A percentile compares a stretch with the other conserved stretches of the same genome.
These are phyloP conservation scores for Asterophora parasitica DNA, from an alignment of 768 basidiomycete genomes.

Conservation along the genomic window DNA sequence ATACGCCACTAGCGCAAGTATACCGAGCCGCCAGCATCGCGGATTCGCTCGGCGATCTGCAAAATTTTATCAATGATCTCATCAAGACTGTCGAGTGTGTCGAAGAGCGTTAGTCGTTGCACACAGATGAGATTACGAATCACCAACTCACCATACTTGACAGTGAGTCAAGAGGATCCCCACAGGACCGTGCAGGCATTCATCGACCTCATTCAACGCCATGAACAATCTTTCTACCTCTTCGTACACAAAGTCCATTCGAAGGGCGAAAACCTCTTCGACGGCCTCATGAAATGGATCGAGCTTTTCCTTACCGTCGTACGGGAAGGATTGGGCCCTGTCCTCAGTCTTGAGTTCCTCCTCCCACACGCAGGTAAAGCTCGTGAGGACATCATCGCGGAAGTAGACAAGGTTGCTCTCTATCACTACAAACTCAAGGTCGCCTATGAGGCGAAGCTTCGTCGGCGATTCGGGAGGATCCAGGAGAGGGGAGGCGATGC, in stretches of 20 bases:
- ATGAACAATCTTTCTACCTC: constrained; percentile 92
- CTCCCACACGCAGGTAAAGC: constrained; percentile 80
- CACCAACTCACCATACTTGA: constrained; percentile 5
- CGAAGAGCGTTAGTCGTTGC: constrained; percentile 68
- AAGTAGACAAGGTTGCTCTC: constrained; percentile 83
- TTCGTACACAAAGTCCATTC: constrained; percentile 99
- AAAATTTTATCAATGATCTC: constrained; percentile 92
- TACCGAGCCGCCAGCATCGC: constrained; percentile 97
- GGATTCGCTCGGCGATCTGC: constrained; percentile 87
- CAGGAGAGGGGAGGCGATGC: constrained; percentile 41
- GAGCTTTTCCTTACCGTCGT: constrained; percentile 89
- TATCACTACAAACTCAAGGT: constrained; percentile 96
- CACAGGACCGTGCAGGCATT: constrained; percentile 86
- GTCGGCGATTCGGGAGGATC: constrained; percentile 73
- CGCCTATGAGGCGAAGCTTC: constrained; percentile 85
- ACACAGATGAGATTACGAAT: not conserved
- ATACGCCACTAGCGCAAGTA: constrained; percentile 92
- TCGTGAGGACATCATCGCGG: constrained; percentile 69
- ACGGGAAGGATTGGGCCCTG: constrained; percentile 78
- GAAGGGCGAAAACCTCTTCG: constrained; percentile 92
- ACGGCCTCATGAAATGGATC: constrained; percentile 93
- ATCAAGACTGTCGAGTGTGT: constrained; percentile 90
- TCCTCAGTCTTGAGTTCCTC: constrained; percentile 82
- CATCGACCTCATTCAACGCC: constrained; percentile 87
- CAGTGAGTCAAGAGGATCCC: constrained; percentile 83